Conservation (phyloP, 345 rosid genomes). For the Hibiscus tridactylites region DNA sequence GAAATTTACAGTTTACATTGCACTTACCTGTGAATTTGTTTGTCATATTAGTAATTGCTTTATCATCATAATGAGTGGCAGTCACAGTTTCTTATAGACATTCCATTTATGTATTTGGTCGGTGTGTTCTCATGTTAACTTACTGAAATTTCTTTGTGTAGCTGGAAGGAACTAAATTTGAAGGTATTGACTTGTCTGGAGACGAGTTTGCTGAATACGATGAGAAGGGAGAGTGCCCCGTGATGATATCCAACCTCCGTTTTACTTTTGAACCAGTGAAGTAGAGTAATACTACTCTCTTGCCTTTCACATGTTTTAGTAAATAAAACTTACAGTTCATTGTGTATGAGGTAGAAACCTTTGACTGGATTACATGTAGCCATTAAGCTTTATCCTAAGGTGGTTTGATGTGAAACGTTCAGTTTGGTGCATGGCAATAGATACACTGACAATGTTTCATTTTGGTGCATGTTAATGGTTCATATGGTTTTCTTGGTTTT, state of each 20-base stretch:
- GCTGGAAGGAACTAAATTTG: conserved; percentile 60
- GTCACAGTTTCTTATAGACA: neutral
- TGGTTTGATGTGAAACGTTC: neutral
- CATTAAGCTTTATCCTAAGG: conserved; percentile 1
- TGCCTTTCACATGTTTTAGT: conserved; percentile 9
- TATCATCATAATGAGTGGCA: too few relatives aligned
- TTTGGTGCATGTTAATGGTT: too few relatives aligned
- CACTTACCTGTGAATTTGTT: neutral
- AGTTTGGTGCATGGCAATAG: neutral
- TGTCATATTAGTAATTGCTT: neutral
- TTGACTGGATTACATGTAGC: conserved; percentile 1
- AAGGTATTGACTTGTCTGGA: conserved; percentile 61
- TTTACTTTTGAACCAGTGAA: conserved; percentile 57
- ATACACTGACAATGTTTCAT: neutral
- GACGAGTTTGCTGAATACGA: conserved; percentile 75
- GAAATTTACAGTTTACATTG: too few relatives aligned
- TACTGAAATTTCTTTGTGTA: conserved; percentile 16
- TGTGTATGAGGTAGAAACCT: conserved; percentile 13
- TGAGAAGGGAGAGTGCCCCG: conserved; percentile 89
- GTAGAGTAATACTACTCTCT: conserved; percentile 18
- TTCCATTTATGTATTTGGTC: neutral
- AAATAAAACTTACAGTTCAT: conserved; percentile 16
- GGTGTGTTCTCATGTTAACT: conserved; percentile 3
- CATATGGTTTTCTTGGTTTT: neutral
- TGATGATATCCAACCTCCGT: conserved; percentile 77